Evolutionary conservation across 352 stramenopile species (phyloP), one percentile per base, ranked within the genome.

Genomic region (Globisporangium spiculum): DNA sequence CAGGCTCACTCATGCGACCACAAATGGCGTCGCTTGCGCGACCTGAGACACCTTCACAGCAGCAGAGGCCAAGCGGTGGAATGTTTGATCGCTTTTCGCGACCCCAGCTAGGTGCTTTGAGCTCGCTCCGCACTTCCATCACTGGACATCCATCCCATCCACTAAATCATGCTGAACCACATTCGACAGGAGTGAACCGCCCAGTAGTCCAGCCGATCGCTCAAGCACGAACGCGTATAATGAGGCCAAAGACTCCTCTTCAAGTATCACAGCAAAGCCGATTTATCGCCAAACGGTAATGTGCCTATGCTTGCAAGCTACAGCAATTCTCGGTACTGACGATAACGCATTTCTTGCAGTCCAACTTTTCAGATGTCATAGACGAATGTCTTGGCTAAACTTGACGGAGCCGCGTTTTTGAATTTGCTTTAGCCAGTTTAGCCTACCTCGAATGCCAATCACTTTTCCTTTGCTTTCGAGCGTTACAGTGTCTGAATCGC

Each of bases 211-310:
- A 90, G 50, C 70, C 75, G 38, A 69, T 92, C 0, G 71, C 75
- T 14, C 72, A 60, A 9, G 60, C 73, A 57, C 79, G 82, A 68
- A 80, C 77, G 61, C 80, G 81, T 3, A 86, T 92, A 9, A 54
- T 90, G 62, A 79, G 83, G 55, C 86, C 83, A 18, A 93, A 92
- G 65, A 93, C 83, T 2, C 86, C 86, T n/a, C 34, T 90, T 3
- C 83, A 92, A 66, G 63, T 77, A 8, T 81, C 83, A 34, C 86
- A 93, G 56, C 74, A 84, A 55, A 75, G 75, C 48, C 75, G 80
- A 53, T 90, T 91, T 55, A 61, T 91, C 22, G 76, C 83, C 8
- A 91, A 88, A 60, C 74, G 85, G 85, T 93, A 75, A 58, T 10
- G 14, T 8, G 18, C 6, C 3, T 34, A 44, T n/a, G 7, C 16